Conservation (phyloP, 208 protist species). For the Crithidia acanthocephali region DNA sequence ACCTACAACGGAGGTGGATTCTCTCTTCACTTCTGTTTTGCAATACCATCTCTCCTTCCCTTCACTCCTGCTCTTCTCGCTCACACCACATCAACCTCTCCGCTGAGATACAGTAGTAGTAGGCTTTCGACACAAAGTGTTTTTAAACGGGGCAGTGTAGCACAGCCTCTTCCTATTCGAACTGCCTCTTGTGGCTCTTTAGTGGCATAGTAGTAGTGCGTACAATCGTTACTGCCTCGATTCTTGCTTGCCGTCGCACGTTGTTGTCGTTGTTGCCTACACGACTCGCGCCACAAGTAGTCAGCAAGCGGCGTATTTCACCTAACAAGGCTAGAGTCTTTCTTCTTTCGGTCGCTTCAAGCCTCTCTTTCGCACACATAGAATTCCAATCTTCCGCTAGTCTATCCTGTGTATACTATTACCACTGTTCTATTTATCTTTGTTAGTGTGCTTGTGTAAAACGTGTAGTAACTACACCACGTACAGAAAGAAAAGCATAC, state of each 20-base stretch:
- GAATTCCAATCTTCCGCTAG: background rate
- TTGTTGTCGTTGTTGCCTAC: background rate
- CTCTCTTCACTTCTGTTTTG: too few species aligned
- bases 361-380: background rate
- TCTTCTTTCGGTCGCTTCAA: background rate
- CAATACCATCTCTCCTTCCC: background rate
- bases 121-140: conserved; percentile 2
- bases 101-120: background rate
- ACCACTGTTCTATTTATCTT: background rate
- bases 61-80: background rate
- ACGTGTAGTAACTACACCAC: too few species aligned
- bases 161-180: conserved; percentile 7
- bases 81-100: background rate
- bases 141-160: conserved; percentile 13
- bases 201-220: background rate
- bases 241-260: background rate
- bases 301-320: background rate
- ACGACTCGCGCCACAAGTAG: background rate
- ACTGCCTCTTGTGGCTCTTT: background rate
- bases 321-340: background rate
- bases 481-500: too few species aligned
- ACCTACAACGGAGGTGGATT: too few species aligned
- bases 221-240: background rate
- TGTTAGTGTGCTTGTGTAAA: background rate
- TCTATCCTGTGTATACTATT: background rate